Percentiles rank a stretch among this genome's conserved stretches.
Evolutionary conservation across 2,329 filamentous ascomycete genomes (phyloP).

Genomic region (Sporothrix variecibatus): DNA sequence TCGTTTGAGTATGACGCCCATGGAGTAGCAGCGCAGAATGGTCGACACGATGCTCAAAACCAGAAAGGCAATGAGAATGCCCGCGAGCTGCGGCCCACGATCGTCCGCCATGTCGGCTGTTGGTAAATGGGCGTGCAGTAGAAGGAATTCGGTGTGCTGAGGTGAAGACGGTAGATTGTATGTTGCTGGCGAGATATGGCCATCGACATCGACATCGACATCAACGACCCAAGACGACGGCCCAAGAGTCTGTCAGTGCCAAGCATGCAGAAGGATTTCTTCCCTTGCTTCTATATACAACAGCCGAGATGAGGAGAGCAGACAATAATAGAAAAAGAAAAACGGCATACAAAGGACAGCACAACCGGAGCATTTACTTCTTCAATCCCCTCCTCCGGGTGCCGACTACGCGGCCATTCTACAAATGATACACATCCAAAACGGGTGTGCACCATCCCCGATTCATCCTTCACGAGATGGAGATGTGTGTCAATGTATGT

Average conservation of each 20-base stretch:
- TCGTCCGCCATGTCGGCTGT: neutral
- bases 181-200: neutral
- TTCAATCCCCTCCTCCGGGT: neutral
- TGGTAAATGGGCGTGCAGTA: neutral
- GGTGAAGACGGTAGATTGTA: neutral
- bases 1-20: slow-evolving; percentile 5
- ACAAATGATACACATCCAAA: neutral
- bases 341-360: neutral
- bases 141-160: neutral
- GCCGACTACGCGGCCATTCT: neutral
- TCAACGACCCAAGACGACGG: neutral
- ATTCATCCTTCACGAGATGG: neutral
- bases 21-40: slow-evolving; percentile 16
- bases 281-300: neutral
- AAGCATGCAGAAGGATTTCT: neutral
- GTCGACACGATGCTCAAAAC: slow-evolving; percentile 3
- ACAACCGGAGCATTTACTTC: neutral
- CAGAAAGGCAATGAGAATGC: neutral
- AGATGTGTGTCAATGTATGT: neutral
- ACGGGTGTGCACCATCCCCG: neutral
- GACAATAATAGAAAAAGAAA: too few relatives aligned
- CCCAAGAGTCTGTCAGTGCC: neutral
- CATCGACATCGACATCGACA: neutral
- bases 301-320: neutral
- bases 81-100: neutral